Conservation (phyloP, 805 yeast genomes). For the Lachancea mirantina region DNA sequence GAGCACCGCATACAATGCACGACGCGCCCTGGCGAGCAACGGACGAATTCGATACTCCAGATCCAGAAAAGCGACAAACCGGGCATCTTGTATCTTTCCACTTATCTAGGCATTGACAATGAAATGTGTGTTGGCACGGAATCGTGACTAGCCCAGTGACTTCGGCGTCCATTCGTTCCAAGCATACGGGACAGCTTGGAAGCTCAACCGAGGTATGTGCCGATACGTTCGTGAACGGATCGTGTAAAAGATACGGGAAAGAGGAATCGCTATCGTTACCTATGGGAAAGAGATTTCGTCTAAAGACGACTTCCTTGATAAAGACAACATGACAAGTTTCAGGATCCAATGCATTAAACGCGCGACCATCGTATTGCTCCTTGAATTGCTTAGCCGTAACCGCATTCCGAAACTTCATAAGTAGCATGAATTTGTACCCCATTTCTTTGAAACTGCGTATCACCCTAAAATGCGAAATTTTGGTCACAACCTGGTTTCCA, state of each 20-base stretch:
- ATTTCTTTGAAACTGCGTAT: slow-evolving; percentile 56
- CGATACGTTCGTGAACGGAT: slow-evolving; percentile 52
- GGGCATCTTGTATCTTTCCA: slow-evolving; percentile 93
- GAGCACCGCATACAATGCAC: slow-evolving; percentile 53
- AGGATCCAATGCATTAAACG: slow-evolving; percentile 82
- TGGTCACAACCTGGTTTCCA: slow-evolving; percentile 55
- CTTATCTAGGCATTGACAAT: slow-evolving; percentile 77
- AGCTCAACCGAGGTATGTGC: slow-evolving; percentile 43
- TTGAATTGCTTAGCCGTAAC: slow-evolving; percentile 58
- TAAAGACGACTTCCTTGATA: slow-evolving; percentile 52
- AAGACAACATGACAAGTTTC: slow-evolving; percentile 74
- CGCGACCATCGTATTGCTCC: slow-evolving; percentile 58
- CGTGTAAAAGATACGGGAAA: slow-evolving; percentile 63
- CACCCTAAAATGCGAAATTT: slow-evolving; percentile 66
- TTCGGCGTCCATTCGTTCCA: slow-evolving; percentile 78
- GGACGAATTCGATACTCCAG: slow-evolving; percentile 20
- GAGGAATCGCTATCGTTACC: slow-evolving; percentile 22
- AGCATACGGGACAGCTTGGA: slow-evolving; percentile 90
- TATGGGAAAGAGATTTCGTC: slow-evolving; percentile 19
- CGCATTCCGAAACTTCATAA: slow-evolving; percentile 61
- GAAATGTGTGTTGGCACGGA: slow-evolving; percentile 90
- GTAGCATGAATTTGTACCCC: slow-evolving; percentile 54
- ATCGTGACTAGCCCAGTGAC: slow-evolving; percentile 78
- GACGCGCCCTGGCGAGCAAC: slow-evolving; percentile 28
- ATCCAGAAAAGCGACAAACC: slow-evolving; percentile 72